Conservation (phyloP, 306 rosid species). For the Trichosanthes cucumerina region DNA sequence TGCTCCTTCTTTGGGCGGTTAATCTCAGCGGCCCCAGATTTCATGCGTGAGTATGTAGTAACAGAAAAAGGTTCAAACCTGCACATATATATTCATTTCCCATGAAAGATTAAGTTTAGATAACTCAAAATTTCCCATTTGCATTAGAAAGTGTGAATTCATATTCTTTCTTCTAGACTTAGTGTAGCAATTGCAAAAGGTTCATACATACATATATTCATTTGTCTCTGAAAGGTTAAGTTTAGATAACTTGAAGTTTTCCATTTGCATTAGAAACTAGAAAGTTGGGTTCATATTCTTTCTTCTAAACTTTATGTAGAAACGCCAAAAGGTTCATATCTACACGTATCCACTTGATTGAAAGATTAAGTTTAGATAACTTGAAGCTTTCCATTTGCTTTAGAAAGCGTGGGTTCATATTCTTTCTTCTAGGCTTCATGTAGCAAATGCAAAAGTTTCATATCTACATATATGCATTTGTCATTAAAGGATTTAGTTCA, state of each 20-base stretch:
- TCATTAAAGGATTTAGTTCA: not conserved
- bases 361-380: not conserved
- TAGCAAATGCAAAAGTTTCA: not conserved
- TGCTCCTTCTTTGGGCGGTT: constrained; percentile 84
- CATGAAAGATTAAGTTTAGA: not conserved
- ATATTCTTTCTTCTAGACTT: not conserved
- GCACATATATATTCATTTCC: not conserved
- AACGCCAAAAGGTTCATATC: not conserved
- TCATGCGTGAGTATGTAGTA: constrained; percentile 45
- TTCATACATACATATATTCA: not conserved
- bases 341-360: not conserved
- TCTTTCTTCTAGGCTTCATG: not conserved
- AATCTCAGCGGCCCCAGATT: constrained; percentile 72
- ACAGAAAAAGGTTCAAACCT: not conserved
- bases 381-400: not conserved
- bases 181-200: not conserved
- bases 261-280: not conserved
- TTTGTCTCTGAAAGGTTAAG: not conserved
- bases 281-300: not conserved
- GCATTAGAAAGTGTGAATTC: not conserved
- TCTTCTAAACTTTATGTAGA: not conserved
- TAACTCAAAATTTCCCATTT: not conserved
- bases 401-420: not conserved
- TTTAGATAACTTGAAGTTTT: not conserved
- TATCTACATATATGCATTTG: not conserved